Conservation (phyloP, 2,329 filamentous ascomycete genomes). For the Fusarium sp. region DNA sequence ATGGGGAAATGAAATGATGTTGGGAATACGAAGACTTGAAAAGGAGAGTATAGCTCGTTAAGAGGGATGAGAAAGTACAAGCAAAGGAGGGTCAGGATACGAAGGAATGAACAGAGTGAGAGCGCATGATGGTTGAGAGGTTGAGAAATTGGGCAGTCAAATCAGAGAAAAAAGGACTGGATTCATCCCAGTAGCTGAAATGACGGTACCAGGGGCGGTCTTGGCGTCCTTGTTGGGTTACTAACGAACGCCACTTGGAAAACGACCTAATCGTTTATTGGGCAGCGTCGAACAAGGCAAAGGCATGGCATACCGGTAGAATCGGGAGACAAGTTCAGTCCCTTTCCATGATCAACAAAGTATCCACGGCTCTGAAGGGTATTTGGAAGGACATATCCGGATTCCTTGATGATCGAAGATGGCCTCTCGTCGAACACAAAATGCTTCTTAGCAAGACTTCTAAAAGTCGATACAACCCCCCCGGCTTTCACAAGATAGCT, state of each 20-base stretch:
- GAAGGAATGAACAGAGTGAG: conserved; percentile 28
- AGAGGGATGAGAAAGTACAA: conserved; percentile 2
- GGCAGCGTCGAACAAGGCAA: conserved; percentile 7
- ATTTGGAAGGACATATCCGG: background rate
- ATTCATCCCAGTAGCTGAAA: conserved; percentile 34
- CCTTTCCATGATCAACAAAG: background rate
- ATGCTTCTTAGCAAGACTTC: background rate
- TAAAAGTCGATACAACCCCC: background rate
- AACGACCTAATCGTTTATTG: conserved; percentile 24
- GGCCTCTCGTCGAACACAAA: background rate
- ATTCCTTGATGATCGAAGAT: background rate
- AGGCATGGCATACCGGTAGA: conserved; percentile 1
- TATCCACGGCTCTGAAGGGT: background rate
- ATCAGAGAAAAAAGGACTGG: conserved; percentile 22
- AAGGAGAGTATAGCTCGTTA: conserved; percentile 18
- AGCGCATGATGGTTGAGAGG: conserved; percentile 30
- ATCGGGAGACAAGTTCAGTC: background rate
- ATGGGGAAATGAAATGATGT: conserved; percentile 20
- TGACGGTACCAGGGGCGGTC: conserved; percentile 34
- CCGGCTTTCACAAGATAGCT: conserved; percentile 15
- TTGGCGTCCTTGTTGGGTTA: conserved; percentile 38
- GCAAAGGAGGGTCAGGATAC: conserved; percentile 12
- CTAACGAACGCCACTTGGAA: conserved; percentile 30
- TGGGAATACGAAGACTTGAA: conserved; percentile 5
- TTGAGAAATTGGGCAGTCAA: conserved; percentile 28